Evolutionary conservation across 306 rosid genomes (phyloP).

Genomic region (Calophaca sinica): DNA sequence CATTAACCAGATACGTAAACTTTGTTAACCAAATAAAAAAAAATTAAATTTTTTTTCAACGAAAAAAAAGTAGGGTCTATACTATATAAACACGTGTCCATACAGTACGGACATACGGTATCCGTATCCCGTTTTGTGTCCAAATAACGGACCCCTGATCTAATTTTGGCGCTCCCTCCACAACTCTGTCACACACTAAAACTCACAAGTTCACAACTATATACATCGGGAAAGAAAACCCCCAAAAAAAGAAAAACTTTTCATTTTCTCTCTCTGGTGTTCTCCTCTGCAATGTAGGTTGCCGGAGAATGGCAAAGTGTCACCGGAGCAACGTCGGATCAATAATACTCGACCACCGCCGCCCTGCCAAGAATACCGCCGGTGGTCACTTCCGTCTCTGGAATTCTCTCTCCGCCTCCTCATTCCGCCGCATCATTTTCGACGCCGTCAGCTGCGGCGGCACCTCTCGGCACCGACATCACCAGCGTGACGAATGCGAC

Average conservation of each 20-base stretch:
- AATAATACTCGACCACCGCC: conserved; percentile 58
- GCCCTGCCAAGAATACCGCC: conserved; percentile 39
- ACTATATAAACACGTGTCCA: no score
- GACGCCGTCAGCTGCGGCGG: conserved; percentile 93
- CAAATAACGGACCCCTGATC: no score
- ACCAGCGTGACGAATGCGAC: conserved; percentile 33
- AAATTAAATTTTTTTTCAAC: no score
- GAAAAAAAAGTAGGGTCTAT: no score
- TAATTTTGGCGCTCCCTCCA: conserved; percentile 42
- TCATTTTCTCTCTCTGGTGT: not conserved
- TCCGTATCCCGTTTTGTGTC: no score
- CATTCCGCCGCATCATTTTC: conserved; percentile 72
- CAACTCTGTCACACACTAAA: not conserved
- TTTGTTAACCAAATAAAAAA: no score
- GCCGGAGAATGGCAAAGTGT: conserved; percentile 74
- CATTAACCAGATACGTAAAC: no score
- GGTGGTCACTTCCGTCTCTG: conserved; percentile 63
- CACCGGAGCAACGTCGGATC: conserved; percentile 73
- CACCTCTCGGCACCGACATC: conserved; percentile 62
- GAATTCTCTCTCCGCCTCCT: conserved; percentile 60
- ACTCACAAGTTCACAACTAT: conserved; percentile 29
- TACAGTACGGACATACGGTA: no score
- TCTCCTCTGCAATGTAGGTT: conserved; percentile 58
- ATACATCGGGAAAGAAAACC: conserved; percentile 30
- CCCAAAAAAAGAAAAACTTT: not conserved